Base-by-base conservation (phyloP, 768 basidiomycete genomes). In the Rhizopogon sp. region DNA sequence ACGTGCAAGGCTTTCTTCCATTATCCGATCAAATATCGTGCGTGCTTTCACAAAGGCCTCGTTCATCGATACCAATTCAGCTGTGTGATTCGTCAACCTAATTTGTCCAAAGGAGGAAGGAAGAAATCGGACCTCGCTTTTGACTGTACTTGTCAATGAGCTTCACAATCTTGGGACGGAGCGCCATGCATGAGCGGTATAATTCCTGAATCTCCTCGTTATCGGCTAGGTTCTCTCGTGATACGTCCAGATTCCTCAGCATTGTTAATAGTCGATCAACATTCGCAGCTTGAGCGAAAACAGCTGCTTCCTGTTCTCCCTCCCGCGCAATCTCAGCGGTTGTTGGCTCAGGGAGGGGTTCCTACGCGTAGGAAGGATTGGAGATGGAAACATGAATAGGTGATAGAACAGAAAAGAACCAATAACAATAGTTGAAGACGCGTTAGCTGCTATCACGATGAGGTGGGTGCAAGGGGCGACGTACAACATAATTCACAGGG, bases 61-160 rank as follows among this genome's bases (percentile, higher is more conserved):
- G 68, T 94, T 94, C 90, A 98, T 95, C 2, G 88, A 85, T 6
- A 94, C 87, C 33, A 98, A 77, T 69, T 98, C 96, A 54, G 94
- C 95, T 96, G 61, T 13, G 53, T 13, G 20, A 49, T 16, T 17
- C 29, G 11, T 52, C 7, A 33, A 9, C 16, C 52, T 5, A 8
- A 43, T 53, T 53, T 41, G 16, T 46, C 20, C 42, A 41, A 20
- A 33, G 28, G 3, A 46, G 53, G 39, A 0, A 47, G 58, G 43
- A 52, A 51, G 16, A 17, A 35, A 33, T 31, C 71, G 52, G 52
- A 82, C 78, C 80, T 72, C 93, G 79, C 74, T 98, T 97, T 75
- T 96, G 93, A 62, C 88, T 93, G 66, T 98, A 98, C 74, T 94
- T 97, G 68, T 97, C 93, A 58, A 98, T 97, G 52, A 98, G 72